Evolutionary conservation across 495 filamentous ascomycete genomes (phyloP).

Genomic region (Penicillium steckii): DNA sequence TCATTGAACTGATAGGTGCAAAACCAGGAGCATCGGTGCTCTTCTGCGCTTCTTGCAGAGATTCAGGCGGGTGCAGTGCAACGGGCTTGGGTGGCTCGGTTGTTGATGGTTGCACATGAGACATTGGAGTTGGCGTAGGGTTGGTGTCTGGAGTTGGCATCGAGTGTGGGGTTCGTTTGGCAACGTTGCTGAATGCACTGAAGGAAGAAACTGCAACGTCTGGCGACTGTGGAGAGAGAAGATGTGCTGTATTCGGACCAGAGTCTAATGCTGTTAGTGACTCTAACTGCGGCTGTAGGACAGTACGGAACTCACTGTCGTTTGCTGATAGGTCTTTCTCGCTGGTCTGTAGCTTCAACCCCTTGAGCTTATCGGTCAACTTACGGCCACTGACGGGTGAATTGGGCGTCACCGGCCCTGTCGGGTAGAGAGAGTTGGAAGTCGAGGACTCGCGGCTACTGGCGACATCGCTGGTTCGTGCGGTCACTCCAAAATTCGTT

Average conservation of each 20-base stretch:
- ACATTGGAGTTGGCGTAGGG: slow-evolving; percentile 20
- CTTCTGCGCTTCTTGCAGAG: slow-evolving; percentile 39
- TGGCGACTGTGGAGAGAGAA: slow-evolving; percentile 59
- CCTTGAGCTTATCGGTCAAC: slow-evolving; percentile 72
- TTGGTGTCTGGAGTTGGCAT: slow-evolving; percentile 31
- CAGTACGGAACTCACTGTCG: slow-evolving; percentile 36
- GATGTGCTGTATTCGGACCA: slow-evolving; percentile 25
- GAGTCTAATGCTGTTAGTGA: not conserved
- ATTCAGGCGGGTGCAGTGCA: slow-evolving; percentile 40
- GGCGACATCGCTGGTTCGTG: slow-evolving; percentile 17
- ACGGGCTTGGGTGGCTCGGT: slow-evolving; percentile 28
- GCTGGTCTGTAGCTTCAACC: slow-evolving; percentile 71
- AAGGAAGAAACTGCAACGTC: slow-evolving; percentile 68
- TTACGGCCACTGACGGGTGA: slow-evolving; percentile 60
- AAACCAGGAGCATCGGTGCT: slow-evolving; percentile 36
- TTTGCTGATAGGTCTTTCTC: slow-evolving; percentile 54
- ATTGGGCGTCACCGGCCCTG: slow-evolving; percentile 50
- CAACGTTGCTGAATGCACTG: slow-evolving; percentile 50
- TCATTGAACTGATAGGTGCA: slow-evolving; percentile 35
- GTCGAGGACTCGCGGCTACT: slow-evolving; percentile 18
- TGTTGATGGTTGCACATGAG: slow-evolving; percentile 2
- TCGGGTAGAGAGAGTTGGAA: slow-evolving; percentile 1
- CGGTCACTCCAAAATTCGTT: slow-evolving; percentile 65
- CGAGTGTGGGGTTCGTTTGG: slow-evolving; percentile 15
- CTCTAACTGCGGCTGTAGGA: too few relatives aligned